phyloP scores from a whole-genome alignment of 176 grass and related monocot species.

The Carex cristatella region DNA sequence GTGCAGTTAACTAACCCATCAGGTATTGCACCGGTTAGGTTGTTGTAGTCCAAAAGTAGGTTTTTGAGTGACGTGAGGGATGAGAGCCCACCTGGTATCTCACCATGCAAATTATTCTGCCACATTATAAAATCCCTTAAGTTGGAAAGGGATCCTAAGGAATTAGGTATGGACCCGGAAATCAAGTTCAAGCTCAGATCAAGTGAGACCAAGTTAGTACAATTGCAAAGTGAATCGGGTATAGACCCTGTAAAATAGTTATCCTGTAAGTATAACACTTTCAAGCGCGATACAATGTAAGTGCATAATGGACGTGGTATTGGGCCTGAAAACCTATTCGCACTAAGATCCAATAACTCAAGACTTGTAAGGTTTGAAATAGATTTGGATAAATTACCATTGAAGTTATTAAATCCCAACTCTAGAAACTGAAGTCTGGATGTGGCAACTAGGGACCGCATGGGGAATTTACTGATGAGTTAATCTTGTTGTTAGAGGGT shows the following conservation, averaged over 20 bases:
- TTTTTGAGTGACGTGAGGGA: conserved; percentile 12
- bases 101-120: conserved; percentile 20
- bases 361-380: conserved; percentile 46
- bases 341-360: conserved; percentile 75
- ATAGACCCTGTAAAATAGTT: conserved; percentile 11
- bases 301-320: conserved; percentile 53
- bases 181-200: conserved; percentile 35
- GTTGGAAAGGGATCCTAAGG: not conserved
- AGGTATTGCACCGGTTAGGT: not conserved
- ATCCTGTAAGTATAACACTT: conserved; percentile 24
- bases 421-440: conserved; percentile 31
- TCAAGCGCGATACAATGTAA: not conserved
- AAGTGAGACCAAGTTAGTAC: conserved; percentile 20
- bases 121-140: conserved; percentile 22
- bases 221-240: conserved; percentile 12
- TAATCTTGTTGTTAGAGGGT: no score
- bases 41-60: conserved; percentile 27
- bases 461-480: no score
- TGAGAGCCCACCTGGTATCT: conserved; percentile 17
- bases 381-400: conserved; percentile 33
- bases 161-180: conserved; percentile 9
- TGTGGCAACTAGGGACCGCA: conserved; percentile 25
- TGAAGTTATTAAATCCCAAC: conserved; percentile 73
- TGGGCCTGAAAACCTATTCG: conserved; percentile 53
- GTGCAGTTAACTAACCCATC: conserved; percentile 6